Conservation (phyloP, 2,329 filamentous ascomycete species). For the Aspergillus pseudonomiae region DNA sequence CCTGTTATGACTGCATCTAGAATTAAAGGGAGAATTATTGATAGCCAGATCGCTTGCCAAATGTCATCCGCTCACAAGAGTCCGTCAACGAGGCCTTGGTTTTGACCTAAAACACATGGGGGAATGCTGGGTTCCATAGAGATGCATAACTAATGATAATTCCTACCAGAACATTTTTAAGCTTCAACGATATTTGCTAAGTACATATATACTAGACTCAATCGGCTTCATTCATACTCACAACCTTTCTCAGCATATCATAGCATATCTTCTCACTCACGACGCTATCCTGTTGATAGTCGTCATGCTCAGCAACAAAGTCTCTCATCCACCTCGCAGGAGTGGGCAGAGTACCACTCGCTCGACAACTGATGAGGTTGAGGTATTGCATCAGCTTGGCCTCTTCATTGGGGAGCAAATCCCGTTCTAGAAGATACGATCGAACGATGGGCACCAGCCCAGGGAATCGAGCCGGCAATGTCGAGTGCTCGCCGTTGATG, state of each 20-base stretch:
- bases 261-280: slow-evolving; percentile 18
- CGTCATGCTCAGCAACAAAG: slow-evolving; percentile 15
- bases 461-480: slow-evolving; percentile 9
- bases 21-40: fast-evolving
- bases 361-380: slow-evolving; percentile 15
- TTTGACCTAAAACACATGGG: no score
- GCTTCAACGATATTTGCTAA: neutral
- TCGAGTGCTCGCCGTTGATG: slow-evolving; percentile 15
- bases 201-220: neutral
- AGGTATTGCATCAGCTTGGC: slow-evolving; percentile 12
- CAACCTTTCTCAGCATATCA: slow-evolving; percentile 15
- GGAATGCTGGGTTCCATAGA: no score
- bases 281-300: slow-evolving; percentile 17
- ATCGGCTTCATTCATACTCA: neutral
- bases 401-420: slow-evolving; percentile 7
- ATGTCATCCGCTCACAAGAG: no score
- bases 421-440: slow-evolving; percentile 14
- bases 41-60: no score
- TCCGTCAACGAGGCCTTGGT: no score
- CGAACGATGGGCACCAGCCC: slow-evolving; percentile 17
- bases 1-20: no score
- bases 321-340: slow-evolving; percentile 22
- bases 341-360: slow-evolving; percentile 16
- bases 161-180: neutral
- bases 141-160: neutral